Evolutionary conservation across 2,329 filamentous ascomycete genomes (phyloP).

Genomic region (Colletotrichum camelliae): DNA sequence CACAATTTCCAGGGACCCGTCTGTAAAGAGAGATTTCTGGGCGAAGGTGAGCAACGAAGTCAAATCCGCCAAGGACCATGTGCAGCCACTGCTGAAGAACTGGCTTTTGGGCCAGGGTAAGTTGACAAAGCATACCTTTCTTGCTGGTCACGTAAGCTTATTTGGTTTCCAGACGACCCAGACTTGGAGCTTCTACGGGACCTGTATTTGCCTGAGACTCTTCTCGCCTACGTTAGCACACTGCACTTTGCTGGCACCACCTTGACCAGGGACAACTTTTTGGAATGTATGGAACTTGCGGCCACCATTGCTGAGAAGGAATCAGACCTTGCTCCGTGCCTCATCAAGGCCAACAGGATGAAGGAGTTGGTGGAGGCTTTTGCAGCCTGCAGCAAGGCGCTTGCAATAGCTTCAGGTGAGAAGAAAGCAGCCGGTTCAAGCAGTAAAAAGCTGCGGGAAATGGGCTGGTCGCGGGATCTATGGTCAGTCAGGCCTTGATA

Average conservation of each 20-base stretch:
- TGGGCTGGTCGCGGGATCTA: conserved; percentile 67
- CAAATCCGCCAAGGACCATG: conserved; percentile 57
- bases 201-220: conserved; percentile 83
- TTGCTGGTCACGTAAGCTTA: neutral
- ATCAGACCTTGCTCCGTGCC: conserved; percentile 69
- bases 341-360: conserved; percentile 71
- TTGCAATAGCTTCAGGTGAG: conserved; percentile 61
- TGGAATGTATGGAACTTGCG: conserved; percentile 88
- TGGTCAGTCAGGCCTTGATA: conserved; percentile 59
- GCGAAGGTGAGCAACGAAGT: conserved; percentile 59
- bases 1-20: conserved; percentile 34
- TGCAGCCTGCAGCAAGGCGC: conserved; percentile 77
- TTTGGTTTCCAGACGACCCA: conserved; percentile 25
- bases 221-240: conserved; percentile 83
- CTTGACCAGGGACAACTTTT: conserved; percentile 76
- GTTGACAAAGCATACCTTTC: conserved; percentile 23
- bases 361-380: conserved; percentile 78
- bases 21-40: conserved; percentile 55
- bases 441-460: conserved; percentile 65
- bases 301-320: conserved; percentile 74
- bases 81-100: conserved; percentile 66
- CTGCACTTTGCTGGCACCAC: conserved; percentile 80
- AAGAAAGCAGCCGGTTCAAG: conserved; percentile 55
- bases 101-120: conserved; percentile 69
- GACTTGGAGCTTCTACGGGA: conserved; percentile 72